These are phyloP conservation scores for Claviceps sp. DNA, from an alignment of 2,329 filamentous ascomycete genomes.

Conservation along the genomic window DNA sequence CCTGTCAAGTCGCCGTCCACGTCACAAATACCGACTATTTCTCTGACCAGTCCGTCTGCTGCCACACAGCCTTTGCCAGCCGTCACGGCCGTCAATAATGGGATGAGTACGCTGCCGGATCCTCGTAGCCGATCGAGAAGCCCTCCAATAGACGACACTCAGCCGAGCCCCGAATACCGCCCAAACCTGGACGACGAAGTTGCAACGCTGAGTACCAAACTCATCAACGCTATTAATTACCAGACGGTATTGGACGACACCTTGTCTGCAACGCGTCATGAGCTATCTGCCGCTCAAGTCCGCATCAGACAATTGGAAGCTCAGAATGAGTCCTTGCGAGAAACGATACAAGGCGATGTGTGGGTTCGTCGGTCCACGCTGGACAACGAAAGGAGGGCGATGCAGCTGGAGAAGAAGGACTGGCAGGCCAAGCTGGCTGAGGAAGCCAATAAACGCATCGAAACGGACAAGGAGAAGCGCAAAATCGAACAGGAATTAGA, in stretches of 20 bases:
- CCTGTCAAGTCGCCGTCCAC: conserved; percentile 24
- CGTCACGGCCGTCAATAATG: conserved; percentile 38
- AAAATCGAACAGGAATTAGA: conserved; percentile 88
- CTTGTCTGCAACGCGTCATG: conserved; percentile 67
- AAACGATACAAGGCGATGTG: conserved; percentile 59
- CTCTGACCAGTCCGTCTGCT: conserved; percentile 15
- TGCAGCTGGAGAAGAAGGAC: conserved; percentile 45
- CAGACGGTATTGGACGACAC: conserved; percentile 86
- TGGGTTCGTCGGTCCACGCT: conserved; percentile 62
- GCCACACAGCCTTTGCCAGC: conserved; percentile 20
- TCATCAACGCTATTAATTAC: conserved; percentile 95
- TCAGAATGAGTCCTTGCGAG: conserved; percentile 52
- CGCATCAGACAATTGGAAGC: conserved; percentile 55
- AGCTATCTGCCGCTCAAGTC: conserved; percentile 60
- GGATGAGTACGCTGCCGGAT: conserved; percentile 57
- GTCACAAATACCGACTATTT: conserved; percentile 25
- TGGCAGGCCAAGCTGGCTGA: conserved; percentile 46
- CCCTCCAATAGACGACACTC: conserved; percentile 19
- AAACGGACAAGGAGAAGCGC: conserved; percentile 67
- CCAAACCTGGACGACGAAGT: conserved; percentile 59
- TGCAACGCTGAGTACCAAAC: conserved; percentile 80
- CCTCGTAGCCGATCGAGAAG: conserved; percentile 41
- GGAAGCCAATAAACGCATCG: conserved; percentile 50
- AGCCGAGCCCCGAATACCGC: conserved; percentile 27
- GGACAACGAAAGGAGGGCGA: conserved; percentile 55